Conservation (phyloP, 164 flowering plant genomes). For the Aristolochia contorta region DNA sequence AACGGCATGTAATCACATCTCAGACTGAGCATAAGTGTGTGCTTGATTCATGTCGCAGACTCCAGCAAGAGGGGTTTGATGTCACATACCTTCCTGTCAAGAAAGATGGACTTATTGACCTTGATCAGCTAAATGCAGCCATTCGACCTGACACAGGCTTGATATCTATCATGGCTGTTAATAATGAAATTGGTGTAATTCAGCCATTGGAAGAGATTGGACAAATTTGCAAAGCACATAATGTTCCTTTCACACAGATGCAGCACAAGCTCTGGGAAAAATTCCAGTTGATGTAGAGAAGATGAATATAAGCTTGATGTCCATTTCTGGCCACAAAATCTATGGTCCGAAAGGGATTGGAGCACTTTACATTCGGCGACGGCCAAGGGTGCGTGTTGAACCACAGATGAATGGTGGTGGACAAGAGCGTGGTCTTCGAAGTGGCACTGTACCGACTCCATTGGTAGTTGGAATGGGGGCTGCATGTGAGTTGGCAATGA, state of each 20-base stretch:
- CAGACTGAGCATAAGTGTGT: constrained; percentile 99
- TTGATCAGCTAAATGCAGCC: constrained; percentile 38
- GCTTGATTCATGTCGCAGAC: constrained; percentile 82
- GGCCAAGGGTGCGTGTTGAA: constrained; percentile 83
- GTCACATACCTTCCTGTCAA: constrained; percentile 79
- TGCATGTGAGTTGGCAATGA: constrained; percentile 75
- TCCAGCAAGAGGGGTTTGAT: constrained; percentile 89
- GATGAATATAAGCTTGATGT: constrained; percentile 83
- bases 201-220: constrained; percentile 95
- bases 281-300: constrained; percentile 75
- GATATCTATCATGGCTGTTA: constrained; percentile 82
- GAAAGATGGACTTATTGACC: constrained; percentile 62
- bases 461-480: constrained; percentile 90
- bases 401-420: constrained; percentile 97
- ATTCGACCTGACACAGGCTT: constrained; percentile 82
- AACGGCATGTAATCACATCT: constrained; percentile 81
- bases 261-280: constrained; percentile 91
- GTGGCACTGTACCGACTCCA: constrained; percentile 95
- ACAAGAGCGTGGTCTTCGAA: constrained; percentile 86
- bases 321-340: constrained; percentile 84
- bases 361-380: constrained; percentile 68
- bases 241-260: constrained; percentile 80
- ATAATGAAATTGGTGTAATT: constrained; percentile 92
- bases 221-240: constrained; percentile 51
- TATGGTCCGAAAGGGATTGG: constrained; percentile 97